A percentile compares a stretch with the other conserved stretches of the same genome.
Conservation (phyloP, 176 grass and related monocot species). For the Raddia distichophylla region DNA sequence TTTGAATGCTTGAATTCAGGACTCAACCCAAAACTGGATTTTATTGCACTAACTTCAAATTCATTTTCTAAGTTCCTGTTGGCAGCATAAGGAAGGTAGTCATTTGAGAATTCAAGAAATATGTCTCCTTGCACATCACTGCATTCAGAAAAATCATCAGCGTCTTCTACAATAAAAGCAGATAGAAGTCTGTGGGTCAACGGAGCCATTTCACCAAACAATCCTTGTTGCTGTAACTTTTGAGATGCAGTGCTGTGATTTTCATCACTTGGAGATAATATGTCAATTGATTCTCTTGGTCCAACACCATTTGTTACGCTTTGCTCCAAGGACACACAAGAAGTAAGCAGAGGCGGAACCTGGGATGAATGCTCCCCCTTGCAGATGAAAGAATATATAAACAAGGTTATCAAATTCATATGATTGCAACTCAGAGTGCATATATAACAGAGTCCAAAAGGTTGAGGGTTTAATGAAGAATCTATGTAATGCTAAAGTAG, state of each 20-base stretch:
- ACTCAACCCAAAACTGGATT: conserved; percentile 38
- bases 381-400: conserved; percentile 33
- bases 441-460: conserved; percentile 8
- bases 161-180: conserved; percentile 72
- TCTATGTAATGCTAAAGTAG: conserved; percentile 6
- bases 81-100: conserved; percentile 41
- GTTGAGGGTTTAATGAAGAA: not conserved
- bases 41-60: conserved; percentile 26
- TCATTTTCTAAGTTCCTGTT: conserved; percentile 49
- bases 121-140: conserved; percentile 40
- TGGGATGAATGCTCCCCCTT: conserved; percentile 54
- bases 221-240: conserved; percentile 46
- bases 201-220: conserved; percentile 54
- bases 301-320: conserved; percentile 32
- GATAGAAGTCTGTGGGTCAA: conserved; percentile 71
- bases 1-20: conserved; percentile 50
- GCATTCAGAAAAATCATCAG: conserved; percentile 44
- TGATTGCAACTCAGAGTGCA: not conserved
- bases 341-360: conserved; percentile 29
- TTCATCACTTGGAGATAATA: conserved; percentile 29
- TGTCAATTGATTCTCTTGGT: conserved; percentile 46
- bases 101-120: conserved; percentile 48
- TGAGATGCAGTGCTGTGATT: conserved; percentile 27
- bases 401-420: conserved; percentile 25
- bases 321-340: conserved; percentile 46